Conservation (phyloP, 2,329 filamentous ascomycete genomes). For the Didymella arachidicola region DNA sequence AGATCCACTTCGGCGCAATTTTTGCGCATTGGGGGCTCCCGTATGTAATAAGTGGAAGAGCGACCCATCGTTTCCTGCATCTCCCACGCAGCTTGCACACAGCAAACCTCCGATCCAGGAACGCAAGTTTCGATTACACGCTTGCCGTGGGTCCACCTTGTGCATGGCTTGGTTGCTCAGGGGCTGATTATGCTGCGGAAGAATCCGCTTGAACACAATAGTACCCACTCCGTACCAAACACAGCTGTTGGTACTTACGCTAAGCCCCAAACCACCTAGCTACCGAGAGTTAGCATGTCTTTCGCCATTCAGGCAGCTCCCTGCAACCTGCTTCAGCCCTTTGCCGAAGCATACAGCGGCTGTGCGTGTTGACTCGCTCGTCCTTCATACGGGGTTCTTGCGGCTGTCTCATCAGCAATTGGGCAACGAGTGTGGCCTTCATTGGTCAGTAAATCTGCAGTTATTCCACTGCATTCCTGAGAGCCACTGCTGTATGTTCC, state of each 20-base stretch:
- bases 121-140: constrained; percentile 12
- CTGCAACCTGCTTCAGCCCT: constrained; percentile 16
- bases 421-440: constrained; percentile 9
- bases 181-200: constrained; percentile 2
- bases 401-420: constrained; percentile 15
- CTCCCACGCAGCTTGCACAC: constrained; percentile 3
- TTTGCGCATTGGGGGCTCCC: not conserved
- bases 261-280: constrained; percentile 4
- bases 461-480: not conserved
- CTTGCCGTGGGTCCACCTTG: constrained; percentile 12
- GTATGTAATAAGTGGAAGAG: not conserved
- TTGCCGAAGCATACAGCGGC: constrained; percentile 22
- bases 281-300: constrained; percentile 26
- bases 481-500: not conserved
- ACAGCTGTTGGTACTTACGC: constrained; percentile 1
- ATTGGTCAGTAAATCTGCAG: not conserved
- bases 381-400: constrained; percentile 16
- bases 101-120: constrained; percentile 20
- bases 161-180: not conserved
- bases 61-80: constrained; percentile 6
- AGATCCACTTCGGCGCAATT: constrained; percentile 6
- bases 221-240: constrained; percentile 9
- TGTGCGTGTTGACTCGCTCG: constrained; percentile 18
- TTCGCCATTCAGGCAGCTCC: constrained; percentile 25
- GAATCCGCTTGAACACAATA: constrained; percentile 4